Evolutionary conservation across 768 basidiomycete species (phyloP).

Genomic region (Trametes elegans): DNA sequence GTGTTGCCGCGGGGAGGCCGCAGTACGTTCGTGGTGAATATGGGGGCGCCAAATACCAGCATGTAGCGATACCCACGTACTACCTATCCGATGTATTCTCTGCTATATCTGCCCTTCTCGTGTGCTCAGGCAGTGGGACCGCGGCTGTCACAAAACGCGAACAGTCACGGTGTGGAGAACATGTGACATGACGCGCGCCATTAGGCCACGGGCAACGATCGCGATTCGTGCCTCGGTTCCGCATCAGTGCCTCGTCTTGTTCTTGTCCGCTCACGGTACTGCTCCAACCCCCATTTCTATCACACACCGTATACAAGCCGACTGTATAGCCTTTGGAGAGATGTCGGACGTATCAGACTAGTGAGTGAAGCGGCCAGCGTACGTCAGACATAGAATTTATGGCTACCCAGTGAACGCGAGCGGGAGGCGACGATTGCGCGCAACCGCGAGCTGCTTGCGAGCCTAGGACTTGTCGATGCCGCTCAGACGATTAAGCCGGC

Average conservation of each 20-base stretch:
- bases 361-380: constrained; percentile 2
- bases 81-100: too few species aligned
- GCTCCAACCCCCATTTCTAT: neutral
- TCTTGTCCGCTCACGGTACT: neutral
- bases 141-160: constrained; percentile 12
- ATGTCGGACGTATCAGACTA: constrained; percentile 24
- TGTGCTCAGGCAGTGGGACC: neutral
- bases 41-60: constrained; percentile 43
- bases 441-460: constrained; percentile 70
- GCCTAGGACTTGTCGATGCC: constrained; percentile 54
- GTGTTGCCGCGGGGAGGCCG: constrained; percentile 82
- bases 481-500: constrained; percentile 30
- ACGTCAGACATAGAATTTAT: neutral
- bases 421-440: constrained; percentile 81
- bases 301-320: neutral
- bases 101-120: too few species aligned
- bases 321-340: neutral
- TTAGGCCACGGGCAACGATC: constrained; percentile 1
- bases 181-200: constrained; percentile 19
- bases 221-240: neutral
- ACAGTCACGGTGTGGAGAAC: constrained; percentile 6
- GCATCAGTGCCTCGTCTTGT: neutral
- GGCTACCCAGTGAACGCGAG: constrained; percentile 53
- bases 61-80: constrained; percentile 7
- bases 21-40: constrained; percentile 76